Base-by-base conservation (phyloP, 2,329 filamentous ascomycete species). In the Furcasterigmium sp. region DNA sequence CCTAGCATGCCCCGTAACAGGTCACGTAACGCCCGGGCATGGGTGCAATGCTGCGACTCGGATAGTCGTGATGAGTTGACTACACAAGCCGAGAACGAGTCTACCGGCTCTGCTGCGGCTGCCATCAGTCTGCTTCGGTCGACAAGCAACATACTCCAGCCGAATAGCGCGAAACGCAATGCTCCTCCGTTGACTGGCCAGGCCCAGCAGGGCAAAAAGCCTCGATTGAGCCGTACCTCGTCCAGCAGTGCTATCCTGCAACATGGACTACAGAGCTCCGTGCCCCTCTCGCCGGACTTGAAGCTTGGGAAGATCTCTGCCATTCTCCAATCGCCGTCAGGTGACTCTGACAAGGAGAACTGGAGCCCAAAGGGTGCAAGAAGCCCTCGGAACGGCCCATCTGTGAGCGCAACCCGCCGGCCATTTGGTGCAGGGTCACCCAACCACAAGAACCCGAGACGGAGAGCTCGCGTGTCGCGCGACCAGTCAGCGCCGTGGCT, bases 261-360 rank as follows among this genome's bases (percentile, higher is more conserved):
- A 56, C 72, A 50, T n/a, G n/a, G 14, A 26, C 32, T 18, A 17
- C 6, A 35, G 32, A 18, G n/a, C 32, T 5, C 9, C 32, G 10
- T 4, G 15, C 15, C 15, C 14, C 18, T 10, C 11, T 35, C 32
- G 23, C 23, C 23, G 23, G 23, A 26, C 23, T 7, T 18, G 32
- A 35, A 35, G 15, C 32, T 15, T 18, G 9, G n/a, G n/a, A 35
- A 35, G n/a, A 4, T 35, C n/a, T 17, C 32, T 11, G 15, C 35
- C 10, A 14, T 14, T 21, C n/a, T 20, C 14, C 35, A 20, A 14
- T 21, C 19, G 9, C 20, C 39, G 4, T 17, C 19, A 11, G 25
- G 38, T 39, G 91, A 95, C 56, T 95, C 89, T 2, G 91, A 97
- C 61, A 97, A 97, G 67, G 91, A 97, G 68, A 97, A 97, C 58